These are phyloP conservation scores for Dothistroma septosporum DNA, from an alignment of 2,329 filamentous ascomycete species.

Conservation along the genomic window DNA sequence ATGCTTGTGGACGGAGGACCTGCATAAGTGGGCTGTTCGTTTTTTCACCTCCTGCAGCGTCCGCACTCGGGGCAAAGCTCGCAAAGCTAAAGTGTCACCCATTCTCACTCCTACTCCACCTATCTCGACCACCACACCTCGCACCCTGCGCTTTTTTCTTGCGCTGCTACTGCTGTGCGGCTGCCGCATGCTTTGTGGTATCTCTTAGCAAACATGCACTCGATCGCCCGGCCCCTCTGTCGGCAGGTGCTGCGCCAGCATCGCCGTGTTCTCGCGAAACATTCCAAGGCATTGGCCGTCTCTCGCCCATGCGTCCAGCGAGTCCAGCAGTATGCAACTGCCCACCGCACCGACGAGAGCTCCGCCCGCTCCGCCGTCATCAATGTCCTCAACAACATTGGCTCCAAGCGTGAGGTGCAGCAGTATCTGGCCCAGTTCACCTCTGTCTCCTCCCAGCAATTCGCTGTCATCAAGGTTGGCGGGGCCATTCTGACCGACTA, in stretches of 20 bases:
- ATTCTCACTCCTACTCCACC: too few relatives aligned
- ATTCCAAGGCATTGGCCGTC: constrained; percentile 37
- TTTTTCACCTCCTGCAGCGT: too few relatives aligned
- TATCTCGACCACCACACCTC: too few relatives aligned
- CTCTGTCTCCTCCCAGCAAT: constrained; percentile 92
- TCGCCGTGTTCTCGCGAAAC: constrained; percentile 6
- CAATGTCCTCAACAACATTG: constrained; percentile 90
- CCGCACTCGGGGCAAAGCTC: too few relatives aligned
- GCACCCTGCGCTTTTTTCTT: not conserved
- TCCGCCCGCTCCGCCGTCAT: constrained; percentile 77
- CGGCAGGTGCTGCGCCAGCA: constrained; percentile 11
- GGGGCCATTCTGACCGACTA: constrained; percentile 94
- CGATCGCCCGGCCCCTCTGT: constrained; percentile 13
- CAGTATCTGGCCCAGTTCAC: constrained; percentile 98
- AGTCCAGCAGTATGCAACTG: constrained; percentile 19
- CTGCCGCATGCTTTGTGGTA: not conserved
- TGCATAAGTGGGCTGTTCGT: too few relatives aligned
- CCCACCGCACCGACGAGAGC: constrained; percentile 43
- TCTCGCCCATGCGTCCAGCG: constrained; percentile 4
- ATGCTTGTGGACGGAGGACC: too few relatives aligned
- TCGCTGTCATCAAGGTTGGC: constrained; percentile 97
- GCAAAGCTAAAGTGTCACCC: too few relatives aligned
- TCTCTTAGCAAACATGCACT: constrained; percentile 11
- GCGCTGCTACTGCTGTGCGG: constrained; percentile 9
- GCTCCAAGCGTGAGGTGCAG: constrained; percentile 91